Conservation (phyloP, 805 yeast genomes). For the Isabelozyma pseudorhagii region DNA sequence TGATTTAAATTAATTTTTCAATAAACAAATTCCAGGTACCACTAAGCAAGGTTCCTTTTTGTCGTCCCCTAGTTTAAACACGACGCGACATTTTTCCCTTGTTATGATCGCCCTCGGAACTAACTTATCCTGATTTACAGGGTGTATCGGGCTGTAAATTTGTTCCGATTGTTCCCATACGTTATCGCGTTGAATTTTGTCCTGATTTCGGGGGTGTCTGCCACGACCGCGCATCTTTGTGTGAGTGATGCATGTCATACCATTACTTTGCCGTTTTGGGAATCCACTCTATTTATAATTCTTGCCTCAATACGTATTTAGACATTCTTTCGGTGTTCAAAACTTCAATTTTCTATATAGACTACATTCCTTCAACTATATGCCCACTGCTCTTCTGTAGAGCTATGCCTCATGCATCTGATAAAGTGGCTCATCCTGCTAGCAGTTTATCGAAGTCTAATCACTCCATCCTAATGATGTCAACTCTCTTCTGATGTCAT, state of each 20-base stretch:
- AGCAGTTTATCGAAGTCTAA: conserved; percentile 7
- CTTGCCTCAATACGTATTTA: not conserved
- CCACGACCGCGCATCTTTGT: not conserved
- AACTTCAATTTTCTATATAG: not conserved
- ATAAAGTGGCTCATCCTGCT: too few relatives aligned
- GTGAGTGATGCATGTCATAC: not conserved
- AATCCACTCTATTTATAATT: not conserved
- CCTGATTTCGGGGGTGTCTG: not conserved
- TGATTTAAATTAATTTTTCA: not conserved
- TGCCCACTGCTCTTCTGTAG: too few relatives aligned
- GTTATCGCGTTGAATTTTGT: not conserved
- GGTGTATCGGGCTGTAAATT: not conserved
- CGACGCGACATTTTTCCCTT: not conserved
- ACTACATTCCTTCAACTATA: too few relatives aligned
- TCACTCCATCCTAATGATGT: conserved; percentile 65
- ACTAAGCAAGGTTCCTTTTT: not conserved
- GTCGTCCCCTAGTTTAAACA: not conserved
- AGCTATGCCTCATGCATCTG: too few relatives aligned
- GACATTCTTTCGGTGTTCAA: too few relatives aligned
- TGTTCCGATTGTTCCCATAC: not conserved
- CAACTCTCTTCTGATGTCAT: conserved; percentile 72
- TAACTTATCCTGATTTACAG: not conserved
- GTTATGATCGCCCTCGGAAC: not conserved
- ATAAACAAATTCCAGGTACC: not conserved
- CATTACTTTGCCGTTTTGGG: not conserved